Evolutionary conservation across 306 rosid species (phyloP), one percentile per base, ranked within the genome.

Genomic region (Notholithocarpus densiflorus): DNA sequence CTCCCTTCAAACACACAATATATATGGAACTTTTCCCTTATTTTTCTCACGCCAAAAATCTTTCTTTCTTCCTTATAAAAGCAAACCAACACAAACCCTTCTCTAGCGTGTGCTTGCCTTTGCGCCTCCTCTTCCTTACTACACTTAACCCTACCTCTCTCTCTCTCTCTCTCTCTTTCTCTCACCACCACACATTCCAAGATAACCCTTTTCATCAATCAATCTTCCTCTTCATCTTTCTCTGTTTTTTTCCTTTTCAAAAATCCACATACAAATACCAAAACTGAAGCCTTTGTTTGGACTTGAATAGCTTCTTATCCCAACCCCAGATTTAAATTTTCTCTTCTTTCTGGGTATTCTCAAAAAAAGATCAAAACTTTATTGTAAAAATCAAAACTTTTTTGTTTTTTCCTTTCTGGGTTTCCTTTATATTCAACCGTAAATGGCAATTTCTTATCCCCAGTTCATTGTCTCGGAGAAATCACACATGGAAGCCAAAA

Each of bases 401-500:
- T 1, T 23, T 24, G 53, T 34, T 75, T 66, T 4, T 56, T 37
- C 23, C 57, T 64, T 64, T 55, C 78, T 17, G 5, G 5, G 3
- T 1, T 9, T 2, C 62, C 69, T 29, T 55, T 18, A 26, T n/a
- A 40, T 19, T 24, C 19, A 17, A 18, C 54, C 75, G 17, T 15
- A 5, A 4, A 90, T 93, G 93, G 94, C 91, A 4, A 82, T 88
- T 73, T 86, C 90, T 17, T 87, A 15, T 56, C 91, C 91, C 48
- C 94, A 78, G 72, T 86, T 89, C 77, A 76, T 88, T 61, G 77
- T 83, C 60, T 85, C 89, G 8, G 86, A 80, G 51, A 88, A 90
- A 75, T 87, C 87, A 13, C 84, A 88, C 84, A 88, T 89, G 86
- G 92, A 89, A 72, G 84, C 90, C 3, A 93, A 88, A 11, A 88